These are phyloP conservation scores for Penicillium sp. DNA, from an alignment of 2,329 filamentous ascomycete species.

Conservation along the genomic window DNA sequence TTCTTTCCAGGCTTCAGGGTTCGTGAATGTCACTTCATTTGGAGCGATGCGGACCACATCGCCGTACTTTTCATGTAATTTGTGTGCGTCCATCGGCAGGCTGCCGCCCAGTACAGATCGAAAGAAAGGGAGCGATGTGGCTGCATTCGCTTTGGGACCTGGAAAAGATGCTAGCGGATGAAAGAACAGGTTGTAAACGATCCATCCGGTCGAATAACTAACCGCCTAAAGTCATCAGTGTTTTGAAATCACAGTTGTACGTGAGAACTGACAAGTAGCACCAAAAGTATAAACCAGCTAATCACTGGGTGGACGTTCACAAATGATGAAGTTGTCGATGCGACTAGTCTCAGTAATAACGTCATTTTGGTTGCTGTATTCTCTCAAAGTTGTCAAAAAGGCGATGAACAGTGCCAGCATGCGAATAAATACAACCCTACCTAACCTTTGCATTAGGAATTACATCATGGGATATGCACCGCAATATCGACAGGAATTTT, in stretches of 20 bases:
- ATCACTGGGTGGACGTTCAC: not conserved
- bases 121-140: not conserved
- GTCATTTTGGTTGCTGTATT: not conserved
- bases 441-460: too few species aligned
- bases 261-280: not conserved
- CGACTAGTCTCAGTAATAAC: not conserved
- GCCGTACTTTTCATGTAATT: conserved; percentile 14
- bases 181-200: not conserved
- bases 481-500: not conserved
- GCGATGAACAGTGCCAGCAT: not conserved
- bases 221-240: not conserved
- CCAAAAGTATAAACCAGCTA: not conserved
- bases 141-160: not conserved
- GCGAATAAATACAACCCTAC: not conserved
- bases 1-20: conserved; percentile 24
- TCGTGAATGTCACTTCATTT: conserved; percentile 32
- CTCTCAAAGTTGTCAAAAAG: not conserved
- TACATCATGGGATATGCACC: not conserved
- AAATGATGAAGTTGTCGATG: not conserved
- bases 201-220: not conserved
- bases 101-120: not conserved
- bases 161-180: not conserved
- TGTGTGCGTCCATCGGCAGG: not conserved
- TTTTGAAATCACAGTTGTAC: not conserved
- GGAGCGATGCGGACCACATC: conserved; percentile 32